phyloP scores from a whole-genome alignment of 257 asterid species.

The Solanum lycopersicoides region DNA sequence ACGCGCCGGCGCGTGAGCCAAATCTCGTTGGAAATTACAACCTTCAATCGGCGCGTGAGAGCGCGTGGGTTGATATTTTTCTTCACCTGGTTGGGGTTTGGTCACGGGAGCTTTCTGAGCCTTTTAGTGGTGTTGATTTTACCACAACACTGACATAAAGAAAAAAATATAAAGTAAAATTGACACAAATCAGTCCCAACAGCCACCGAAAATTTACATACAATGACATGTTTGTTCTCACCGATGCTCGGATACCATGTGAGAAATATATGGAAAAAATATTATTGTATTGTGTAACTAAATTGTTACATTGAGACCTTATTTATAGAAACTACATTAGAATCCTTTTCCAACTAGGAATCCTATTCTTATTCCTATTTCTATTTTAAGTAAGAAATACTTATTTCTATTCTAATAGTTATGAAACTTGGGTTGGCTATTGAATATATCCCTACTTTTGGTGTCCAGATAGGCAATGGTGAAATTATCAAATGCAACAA shows the following conservation, averaged over 20 bases:
- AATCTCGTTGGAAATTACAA: neutral
- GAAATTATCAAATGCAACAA: neutral
- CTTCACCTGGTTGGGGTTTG: neutral
- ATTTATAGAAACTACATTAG: no score
- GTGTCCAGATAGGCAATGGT: neutral
- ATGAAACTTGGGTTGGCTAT: neutral
- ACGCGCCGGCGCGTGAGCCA: neutral
- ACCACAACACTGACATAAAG: neutral
- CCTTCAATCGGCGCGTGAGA: neutral
- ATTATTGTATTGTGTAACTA: neutral
- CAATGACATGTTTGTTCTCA: no score
- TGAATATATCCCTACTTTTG: neutral
- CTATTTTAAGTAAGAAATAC: no score
- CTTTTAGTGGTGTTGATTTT: neutral
- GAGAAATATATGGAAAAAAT: neutral
- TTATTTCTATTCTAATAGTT: no score
- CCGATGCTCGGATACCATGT: neutral
- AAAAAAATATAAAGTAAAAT: no score
- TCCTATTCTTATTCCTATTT: no score
- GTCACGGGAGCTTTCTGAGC: neutral
- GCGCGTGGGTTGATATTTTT: neutral
- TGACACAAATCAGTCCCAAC: neutral
- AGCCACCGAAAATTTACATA: neutral
- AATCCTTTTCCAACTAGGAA: no score
- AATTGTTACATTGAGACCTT: no score